Evolutionary conservation across 1,284 basidiomycete species (phyloP), one percentile per base, ranked within the genome.

Genomic region (Rhodotorula sp.): DNA sequence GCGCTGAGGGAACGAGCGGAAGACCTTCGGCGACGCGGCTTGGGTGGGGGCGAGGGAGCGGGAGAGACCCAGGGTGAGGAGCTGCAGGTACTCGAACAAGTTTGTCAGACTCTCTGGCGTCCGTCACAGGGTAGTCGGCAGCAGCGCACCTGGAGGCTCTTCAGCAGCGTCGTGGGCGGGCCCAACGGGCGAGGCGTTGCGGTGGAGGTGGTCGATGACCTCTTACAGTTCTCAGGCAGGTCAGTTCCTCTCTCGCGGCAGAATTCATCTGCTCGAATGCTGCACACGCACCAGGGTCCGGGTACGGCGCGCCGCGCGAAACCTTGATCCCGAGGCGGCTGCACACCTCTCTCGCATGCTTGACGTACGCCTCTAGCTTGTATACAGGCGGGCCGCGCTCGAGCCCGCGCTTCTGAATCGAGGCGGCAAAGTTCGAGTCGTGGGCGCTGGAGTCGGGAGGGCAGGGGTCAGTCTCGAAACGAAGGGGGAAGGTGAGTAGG

Each of bases 261-360:
- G 4, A 5, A 21, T 19, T n/a, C 19, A 45, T 17, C 27, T 49
- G 12, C 23, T 34, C 23, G n/a, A 0, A 0, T 27, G 44, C 0
- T 41, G 8, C 50, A 17, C 17, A 63, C 66, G 50, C 7, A 72
- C 71, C 57, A 4, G 65, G 57, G 8, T 67, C 64, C 10, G 65
- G 61, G 34, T 70, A 69, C 8, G 67, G 52, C 17, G 61, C 60
- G 0, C 69, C 69, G 3, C 71, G 12, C 16, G 52, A 45, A 7
- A 74, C 64, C 52, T 62, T 66, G 68, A 74, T 74, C 0, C 65
- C 67, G 21, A 67, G 59, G 5, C 41, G 7, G 2, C 3, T 7
- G 49, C 73, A 74, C 1, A 67, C 67, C 3, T 21, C 21, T 8
- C n/a, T 57, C 2, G 58, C 73, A 27, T 63, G 44, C n/a, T 41